Percentiles rank a stretch among this genome's conserved stretches.
Evolutionary conservation across 768 basidiomycete species (phyloP).

Genomic region (Dictyophora rubrovolvata): DNA sequence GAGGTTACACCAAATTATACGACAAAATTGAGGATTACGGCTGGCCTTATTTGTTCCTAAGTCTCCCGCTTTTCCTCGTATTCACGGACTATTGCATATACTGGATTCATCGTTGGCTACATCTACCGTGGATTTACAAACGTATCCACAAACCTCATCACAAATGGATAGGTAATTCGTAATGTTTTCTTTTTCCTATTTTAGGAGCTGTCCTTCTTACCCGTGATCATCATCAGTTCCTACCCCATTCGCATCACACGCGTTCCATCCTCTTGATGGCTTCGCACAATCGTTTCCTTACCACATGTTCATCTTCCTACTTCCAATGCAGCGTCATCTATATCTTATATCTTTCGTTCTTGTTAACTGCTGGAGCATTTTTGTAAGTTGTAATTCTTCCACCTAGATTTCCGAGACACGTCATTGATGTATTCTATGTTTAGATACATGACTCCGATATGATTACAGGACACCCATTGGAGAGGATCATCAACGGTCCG

Average conservation of each 20-base stretch:
- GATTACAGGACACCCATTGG: constrained; percentile 84
- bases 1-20: constrained; percentile 76
- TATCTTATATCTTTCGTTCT: constrained; percentile 83
- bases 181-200: not conserved
- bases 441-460: constrained; percentile 99
- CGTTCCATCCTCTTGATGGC: constrained; percentile 95
- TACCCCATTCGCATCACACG: constrained; percentile 94
- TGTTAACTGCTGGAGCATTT: constrained; percentile 91
- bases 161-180: constrained; percentile 77
- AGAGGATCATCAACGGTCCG: constrained; percentile 92
- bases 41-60: constrained; percentile 58
- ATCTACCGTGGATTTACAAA: constrained; percentile 82
- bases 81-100: constrained; percentile 94
- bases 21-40: constrained; percentile 73
- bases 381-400: constrained; percentile 63
- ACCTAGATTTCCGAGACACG: not conserved
- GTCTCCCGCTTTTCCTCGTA: constrained; percentile 64
- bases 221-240: constrained; percentile 51
- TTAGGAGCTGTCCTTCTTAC: not conserved
- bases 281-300: constrained; percentile 92
- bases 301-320: constrained; percentile 81
- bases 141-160: constrained; percentile 94
- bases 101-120: constrained; percentile 90
- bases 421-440: not conserved
- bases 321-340: constrained; percentile 79